Evolutionary conservation across 129 eudicot species (phyloP), one percentile per base, ranked within the genome.

Genomic region (Flaveria sonorensis): DNA sequence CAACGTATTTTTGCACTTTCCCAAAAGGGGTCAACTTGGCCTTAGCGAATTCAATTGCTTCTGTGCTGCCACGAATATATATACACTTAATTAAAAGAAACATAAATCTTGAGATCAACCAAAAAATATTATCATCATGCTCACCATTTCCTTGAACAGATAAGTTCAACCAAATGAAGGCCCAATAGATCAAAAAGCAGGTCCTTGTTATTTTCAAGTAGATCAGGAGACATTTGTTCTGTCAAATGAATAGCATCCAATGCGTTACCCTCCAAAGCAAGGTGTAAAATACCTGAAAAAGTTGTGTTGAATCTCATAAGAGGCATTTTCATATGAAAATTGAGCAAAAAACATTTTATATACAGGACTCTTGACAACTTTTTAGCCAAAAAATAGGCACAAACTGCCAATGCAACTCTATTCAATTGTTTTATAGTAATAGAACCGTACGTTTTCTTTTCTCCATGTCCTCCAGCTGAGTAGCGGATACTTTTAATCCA

Each of bases 111-210:
- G 1, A 24, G 21, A 67, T 55, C 36, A 73, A 55, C 45, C 55
- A 51, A 18, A 61, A 3, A 66, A 20, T 46, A 26, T 7, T 10
- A 39, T 19, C 52, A 69, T 20, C 72, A 18, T 64, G 53, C 97
- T 87, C 81, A 91, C 98, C 88, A 76, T 83, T 87, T 87, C 56
- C 88, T 83, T 57, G 88, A 89, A 74, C 92, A 83, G 65, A 94
- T 87, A 62, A 94, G 93, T 86, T 88, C 86, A 69, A 87, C 92
- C 83, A 87, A 94, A 72, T 89, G 98, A 84, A 94, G 98, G 83
- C 93, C 84, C 88, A 94, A 80, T 45, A 94, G 96, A 83, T 91
- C 93, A 78, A 94, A 94, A 79, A 81, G 93, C 77, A 94, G 57
- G 84, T 91, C 96, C 81, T 86, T 79, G 77, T 89, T 86, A 24